Base-by-base conservation (phyloP, 2,329 filamentous ascomycete genomes). In the Neonectria faginata region DNA sequence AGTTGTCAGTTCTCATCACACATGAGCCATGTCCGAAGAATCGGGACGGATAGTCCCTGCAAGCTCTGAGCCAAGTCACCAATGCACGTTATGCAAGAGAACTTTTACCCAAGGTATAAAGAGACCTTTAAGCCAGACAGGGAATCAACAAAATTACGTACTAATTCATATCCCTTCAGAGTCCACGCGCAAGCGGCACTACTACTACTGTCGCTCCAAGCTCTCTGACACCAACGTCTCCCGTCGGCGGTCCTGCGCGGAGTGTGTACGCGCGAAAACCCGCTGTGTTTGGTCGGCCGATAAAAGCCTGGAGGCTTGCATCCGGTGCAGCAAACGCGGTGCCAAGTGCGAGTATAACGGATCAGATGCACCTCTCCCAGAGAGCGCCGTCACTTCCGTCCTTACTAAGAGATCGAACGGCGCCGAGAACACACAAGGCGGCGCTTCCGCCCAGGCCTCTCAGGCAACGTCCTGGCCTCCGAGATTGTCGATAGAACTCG, bases 121-220 rank as follows among this genome's bases (percentile, higher is more conserved):
- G n/a, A 42, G 39, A 7, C 39, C 3, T 33, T 4, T 12, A 11
- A 42, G n/a, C 39, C 5, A 5, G 12, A 42, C 39, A n/a, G n/a
- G 39, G 39, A 6, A 18, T 41, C 16, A 39, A 16, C 29, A 11
- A 33, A 5, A 11, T 33, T 11, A 8, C 31, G 10, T 3, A 20
- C n/a, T 42, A 12, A 42, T 6, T 25, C 5, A 25, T n/a, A 10
- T 10, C n/a, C 39, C 3, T 20, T 42, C 10, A 42, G 39, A 42
- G 39, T 42, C 39, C n/a, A 42, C 39, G n/a, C 16, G 39, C 8
- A 42, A 42, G n/a, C 39, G 39, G 12, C 39, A 42, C n/a, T 42
- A 42, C n/a, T 42, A 42, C 39, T 42, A 42, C 11, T 42, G 39
- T 42, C 39, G 39, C n/a, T n/a, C 39, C 39, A 42, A 42, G n/a